Conservation (phyloP, 2,329 filamentous ascomycete genomes). For the Colletotrichum shisoi region DNA sequence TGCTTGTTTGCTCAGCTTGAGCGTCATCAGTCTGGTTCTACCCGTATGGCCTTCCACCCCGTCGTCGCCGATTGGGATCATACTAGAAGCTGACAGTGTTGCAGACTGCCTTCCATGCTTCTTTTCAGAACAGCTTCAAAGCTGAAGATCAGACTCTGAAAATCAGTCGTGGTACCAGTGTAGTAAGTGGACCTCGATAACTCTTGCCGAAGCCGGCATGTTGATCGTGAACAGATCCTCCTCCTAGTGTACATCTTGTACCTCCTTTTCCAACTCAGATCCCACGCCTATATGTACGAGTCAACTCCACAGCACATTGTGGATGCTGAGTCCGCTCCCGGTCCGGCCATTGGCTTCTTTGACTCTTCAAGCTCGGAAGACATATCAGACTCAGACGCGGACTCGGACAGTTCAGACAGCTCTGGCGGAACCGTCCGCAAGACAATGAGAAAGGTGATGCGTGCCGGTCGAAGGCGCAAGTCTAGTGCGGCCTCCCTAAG, state of each 20-base stretch:
- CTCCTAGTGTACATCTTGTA: constrained; percentile 84
- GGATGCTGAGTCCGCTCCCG: constrained; percentile 87
- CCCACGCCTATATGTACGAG: constrained; percentile 89
- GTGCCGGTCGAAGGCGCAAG: constrained; percentile 75
- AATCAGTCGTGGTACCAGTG: constrained; percentile 88
- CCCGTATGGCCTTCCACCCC: constrained; percentile 62
- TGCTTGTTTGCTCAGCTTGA: constrained; percentile 87
- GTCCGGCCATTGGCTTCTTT: constrained; percentile 81
- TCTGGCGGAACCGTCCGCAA: constrained; percentile 72
- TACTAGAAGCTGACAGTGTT: constrained; percentile 48
- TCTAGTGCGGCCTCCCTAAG: constrained; percentile 77
- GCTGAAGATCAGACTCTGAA: constrained; percentile 78
- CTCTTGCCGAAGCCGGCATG: constrained; percentile 12
- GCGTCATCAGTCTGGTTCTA: constrained; percentile 85
- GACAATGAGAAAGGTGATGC: constrained; percentile 78
- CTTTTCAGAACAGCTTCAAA: constrained; percentile 68
- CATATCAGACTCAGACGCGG: constrained; percentile 68
- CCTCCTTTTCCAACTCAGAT: constrained; percentile 89
- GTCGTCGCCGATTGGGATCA: constrained; percentile 46
- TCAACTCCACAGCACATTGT: constrained; percentile 92
- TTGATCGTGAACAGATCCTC: constrained; percentile 63
- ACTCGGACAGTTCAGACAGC: constrained; percentile 70
- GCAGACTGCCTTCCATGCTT: constrained; percentile 88
- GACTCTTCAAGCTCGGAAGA: constrained; percentile 71
- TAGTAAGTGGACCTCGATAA: constrained; percentile 61